Base-by-base conservation (phyloP, 2,329 filamentous ascomycete genomes). In the Coleophoma crateriformis region DNA sequence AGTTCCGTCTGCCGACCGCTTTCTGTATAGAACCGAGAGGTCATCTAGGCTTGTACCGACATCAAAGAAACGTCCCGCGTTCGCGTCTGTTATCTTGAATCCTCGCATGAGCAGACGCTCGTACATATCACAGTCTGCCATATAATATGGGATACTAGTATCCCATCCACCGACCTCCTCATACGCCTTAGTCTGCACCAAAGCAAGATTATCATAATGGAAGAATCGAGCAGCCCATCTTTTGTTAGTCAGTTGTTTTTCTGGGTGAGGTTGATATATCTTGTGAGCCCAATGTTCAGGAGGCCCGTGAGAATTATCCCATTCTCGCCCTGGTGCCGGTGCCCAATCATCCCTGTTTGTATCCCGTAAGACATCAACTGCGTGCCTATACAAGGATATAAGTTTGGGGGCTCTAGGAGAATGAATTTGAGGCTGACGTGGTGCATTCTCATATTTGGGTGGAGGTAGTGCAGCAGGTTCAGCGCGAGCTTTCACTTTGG, bases 51-150 rank as follows among this genome's bases (percentile, higher is more conserved):
- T 63, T 27, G 65, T 60, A 47, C 69, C 72, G 0, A 73, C 70
- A 50, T 73, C 70, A n/a, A 67, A 71, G 45, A 77, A 63, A 34
- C 72, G 65, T 15, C 69, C 72, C 4, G 65, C 68, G 13, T 60
- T 63, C 3, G 55, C 63, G 40, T 73, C 68, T 7, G 54, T 53
- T 50, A 67, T 68, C 13, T 62, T 67, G 68, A 71, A 73, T 7
- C 69, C 68, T 15, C 59, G 61, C 71, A 76, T 75, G 11, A 52
- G 48, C 22, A 77, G 54, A 3, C 75, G 68, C 13, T 64, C 62
- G 56, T 77, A 72, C 64, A 75, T 71, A 57, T 79, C 76, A 62
- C 76, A 81, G 57, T 81, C 77, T 38, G 72, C 76, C 50, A 73
- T 68, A 60, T 80, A 79, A 56, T 73, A 80, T 0, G 76, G 74